These are phyloP conservation scores for Stemphylium lycopersici DNA, from an alignment of 2,329 filamentous ascomycete genomes.

Conservation along the genomic window DNA sequence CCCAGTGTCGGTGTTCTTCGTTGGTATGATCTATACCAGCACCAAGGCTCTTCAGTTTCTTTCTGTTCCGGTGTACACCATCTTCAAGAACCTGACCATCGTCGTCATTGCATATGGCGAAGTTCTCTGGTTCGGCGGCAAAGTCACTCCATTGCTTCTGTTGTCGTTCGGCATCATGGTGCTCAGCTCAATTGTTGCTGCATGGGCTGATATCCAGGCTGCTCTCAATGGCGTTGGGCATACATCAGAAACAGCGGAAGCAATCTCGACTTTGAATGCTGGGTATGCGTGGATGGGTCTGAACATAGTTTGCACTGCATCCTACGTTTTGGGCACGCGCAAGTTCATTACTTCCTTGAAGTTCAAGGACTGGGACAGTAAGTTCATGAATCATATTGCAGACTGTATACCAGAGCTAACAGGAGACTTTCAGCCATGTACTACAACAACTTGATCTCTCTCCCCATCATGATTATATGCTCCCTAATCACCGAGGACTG, in stretches of 20 bases:
- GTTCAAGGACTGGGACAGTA: conserved; percentile 99
- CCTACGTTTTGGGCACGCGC: conserved; percentile 89
- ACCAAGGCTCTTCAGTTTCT: conserved; percentile 95
- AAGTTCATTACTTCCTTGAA: conserved; percentile 99
- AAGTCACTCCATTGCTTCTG: conserved; percentile 82
- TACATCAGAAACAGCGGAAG: conserved; percentile 63
- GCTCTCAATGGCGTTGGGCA: conserved; percentile 69
- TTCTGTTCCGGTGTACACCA: conserved; percentile 97
- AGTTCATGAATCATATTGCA: conserved; percentile 47
- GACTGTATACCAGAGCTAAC: not conserved
- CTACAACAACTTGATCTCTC: conserved; percentile 98
- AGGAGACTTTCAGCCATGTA: conserved; percentile 77
- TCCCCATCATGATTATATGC: conserved; percentile 83
- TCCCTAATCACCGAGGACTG: conserved; percentile 90
- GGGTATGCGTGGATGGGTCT: conserved; percentile 48
- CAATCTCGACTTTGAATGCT: conserved; percentile 70
- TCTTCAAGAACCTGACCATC: conserved; percentile 99
- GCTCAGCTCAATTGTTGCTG: conserved; percentile 88
- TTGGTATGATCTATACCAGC: conserved; percentile 98
- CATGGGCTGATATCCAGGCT: conserved; percentile 95
- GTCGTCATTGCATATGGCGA: conserved; percentile 98
- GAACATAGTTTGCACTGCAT: conserved; percentile 92
- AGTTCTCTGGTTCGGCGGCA: conserved; percentile 96
- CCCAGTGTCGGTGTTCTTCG: conserved; percentile 90
- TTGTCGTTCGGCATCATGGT: conserved; percentile 98